A percentile compares a stretch with the other conserved stretches of the same genome.
phyloP scores from a whole-genome alignment of 2,329 filamentous ascomycete species.

The Pleoardoris graminearum region DNA sequence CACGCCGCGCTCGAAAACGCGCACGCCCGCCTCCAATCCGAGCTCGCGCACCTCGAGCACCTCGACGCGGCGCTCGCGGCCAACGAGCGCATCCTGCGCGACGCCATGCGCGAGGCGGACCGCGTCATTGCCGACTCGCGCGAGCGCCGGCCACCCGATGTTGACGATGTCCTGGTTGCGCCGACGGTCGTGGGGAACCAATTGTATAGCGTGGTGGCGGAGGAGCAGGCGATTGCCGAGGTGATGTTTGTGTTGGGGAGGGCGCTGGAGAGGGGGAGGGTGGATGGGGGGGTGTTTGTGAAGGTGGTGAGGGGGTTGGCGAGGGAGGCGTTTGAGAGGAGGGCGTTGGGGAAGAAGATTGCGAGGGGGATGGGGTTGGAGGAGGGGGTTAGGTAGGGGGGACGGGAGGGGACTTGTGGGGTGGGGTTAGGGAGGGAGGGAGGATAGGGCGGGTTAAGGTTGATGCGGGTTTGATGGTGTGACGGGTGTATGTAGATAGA shows the following conservation, averaged over 20 bases:
- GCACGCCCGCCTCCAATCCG: constrained; percentile 69
- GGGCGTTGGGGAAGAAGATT: constrained; percentile 78
- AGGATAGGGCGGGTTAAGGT: too few species aligned
- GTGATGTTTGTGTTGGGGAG: constrained; percentile 80
- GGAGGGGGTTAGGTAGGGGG: constrained; percentile 25
- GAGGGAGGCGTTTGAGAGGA: constrained; percentile 81
- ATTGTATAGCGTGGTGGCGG: constrained; percentile 84
- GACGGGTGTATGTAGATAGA: too few species aligned
- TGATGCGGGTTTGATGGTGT: too few species aligned
- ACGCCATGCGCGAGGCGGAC: constrained; percentile 78
- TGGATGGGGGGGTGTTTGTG: constrained; percentile 73
- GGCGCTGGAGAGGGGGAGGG: constrained; percentile 72
- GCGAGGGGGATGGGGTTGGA: constrained; percentile 73
- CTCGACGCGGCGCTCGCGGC: constrained; percentile 71
- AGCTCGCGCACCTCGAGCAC: constrained; percentile 71
- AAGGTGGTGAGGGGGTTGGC: constrained; percentile 75
- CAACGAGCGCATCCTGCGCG: constrained; percentile 78
- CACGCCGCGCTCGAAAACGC: constrained; percentile 74
- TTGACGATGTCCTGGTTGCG: constrained; percentile 91
- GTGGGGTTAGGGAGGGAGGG: too few species aligned
- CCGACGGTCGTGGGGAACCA: constrained; percentile 92
- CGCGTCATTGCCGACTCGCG: constrained; percentile 73
- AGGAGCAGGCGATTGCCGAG: constrained; percentile 84
- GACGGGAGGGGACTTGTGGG: too few species aligned
- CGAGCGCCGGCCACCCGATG: constrained; percentile 69